Percentiles rank a stretch among this genome's conserved stretches.
Evolutionary conservation across 441 rosid genomes (phyloP).

Genomic region (Croton laevigatus): DNA sequence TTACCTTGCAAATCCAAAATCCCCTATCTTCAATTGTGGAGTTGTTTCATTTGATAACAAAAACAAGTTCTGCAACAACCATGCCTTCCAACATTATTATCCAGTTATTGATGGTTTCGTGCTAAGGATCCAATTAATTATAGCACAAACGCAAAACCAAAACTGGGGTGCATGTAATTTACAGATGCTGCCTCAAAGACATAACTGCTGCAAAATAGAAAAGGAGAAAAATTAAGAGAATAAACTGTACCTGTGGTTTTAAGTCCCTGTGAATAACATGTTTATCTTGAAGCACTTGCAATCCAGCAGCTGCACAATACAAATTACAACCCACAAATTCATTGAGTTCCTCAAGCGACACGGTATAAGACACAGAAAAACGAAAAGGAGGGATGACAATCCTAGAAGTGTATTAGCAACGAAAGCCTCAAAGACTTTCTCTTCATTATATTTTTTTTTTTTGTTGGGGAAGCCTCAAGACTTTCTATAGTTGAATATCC

Average conservation of each 20-base stretch:
- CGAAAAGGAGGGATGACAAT: neutral
- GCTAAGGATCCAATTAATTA: neutral
- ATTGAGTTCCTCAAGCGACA: slow-evolving; percentile 8
- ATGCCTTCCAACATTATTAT: slow-evolving; percentile 17
- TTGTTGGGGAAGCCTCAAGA: neutral
- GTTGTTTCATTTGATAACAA: slow-evolving; percentile 52
- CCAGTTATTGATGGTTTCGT: neutral
- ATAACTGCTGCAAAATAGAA: slow-evolving; percentile 7
- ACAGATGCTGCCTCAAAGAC: neutral
- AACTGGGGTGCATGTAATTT: neutral
- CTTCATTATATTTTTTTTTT: too few relatives aligned
- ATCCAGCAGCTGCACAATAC: slow-evolving; percentile 61
- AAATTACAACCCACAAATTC: neutral
- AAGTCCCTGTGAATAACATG: slow-evolving; percentile 81
- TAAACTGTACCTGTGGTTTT: slow-evolving; percentile 69
- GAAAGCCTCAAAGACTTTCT: neutral
- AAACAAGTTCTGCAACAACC: slow-evolving; percentile 63
- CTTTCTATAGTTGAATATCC: neutral
- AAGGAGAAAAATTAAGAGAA: slow-evolving; percentile 10
- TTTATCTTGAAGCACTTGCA: slow-evolving; percentile 80
- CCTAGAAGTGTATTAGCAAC: neutral
- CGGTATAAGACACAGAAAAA: slow-evolving; percentile 3
- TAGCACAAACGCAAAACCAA: neutral
- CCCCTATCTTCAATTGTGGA: slow-evolving; percentile 74
- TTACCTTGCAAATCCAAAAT: slow-evolving; percentile 94